Conservation (phyloP, 2,329 filamentous ascomycete species). For the Phoma sp. region DNA sequence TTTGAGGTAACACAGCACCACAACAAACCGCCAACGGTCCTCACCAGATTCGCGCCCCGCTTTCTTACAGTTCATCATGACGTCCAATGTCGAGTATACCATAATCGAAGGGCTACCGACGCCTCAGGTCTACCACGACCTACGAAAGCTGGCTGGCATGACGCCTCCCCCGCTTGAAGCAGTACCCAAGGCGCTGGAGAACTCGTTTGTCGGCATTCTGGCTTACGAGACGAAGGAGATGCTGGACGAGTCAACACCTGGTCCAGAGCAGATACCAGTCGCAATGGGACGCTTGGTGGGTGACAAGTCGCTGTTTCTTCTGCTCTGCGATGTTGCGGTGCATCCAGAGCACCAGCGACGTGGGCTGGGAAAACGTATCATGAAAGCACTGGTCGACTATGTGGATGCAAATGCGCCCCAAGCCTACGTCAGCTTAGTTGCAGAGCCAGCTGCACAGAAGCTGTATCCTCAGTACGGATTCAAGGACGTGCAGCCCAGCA, state of each 20-base stretch:
- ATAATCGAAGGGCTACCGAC: conserved; percentile 36
- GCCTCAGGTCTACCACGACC: conserved; percentile 40
- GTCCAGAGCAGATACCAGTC: conserved; percentile 37
- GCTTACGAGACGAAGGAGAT: conserved; percentile 35
- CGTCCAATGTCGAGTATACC: conserved; percentile 28
- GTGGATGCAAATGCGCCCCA: conserved; percentile 51
- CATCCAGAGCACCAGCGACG: conserved; percentile 57
- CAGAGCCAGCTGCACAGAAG: conserved; percentile 53
- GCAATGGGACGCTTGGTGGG: conserved; percentile 61
- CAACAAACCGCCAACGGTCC: not conserved
- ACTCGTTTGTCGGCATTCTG: conserved; percentile 34
- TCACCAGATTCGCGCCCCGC: not conserved
- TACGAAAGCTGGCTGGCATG: conserved; percentile 37
- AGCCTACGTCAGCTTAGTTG: conserved; percentile 56
- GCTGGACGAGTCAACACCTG: conserved; percentile 29
- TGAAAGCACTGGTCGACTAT: conserved; percentile 52
- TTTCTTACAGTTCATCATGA: conserved; percentile 1
- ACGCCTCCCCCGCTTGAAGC: conserved; percentile 39
- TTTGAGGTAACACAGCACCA: conserved; percentile 6
- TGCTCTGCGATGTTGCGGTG: conserved; percentile 60
- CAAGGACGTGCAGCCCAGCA: conserved; percentile 44
- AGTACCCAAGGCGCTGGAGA: conserved; percentile 34
- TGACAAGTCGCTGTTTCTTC: conserved; percentile 61
- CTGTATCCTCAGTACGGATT: conserved; percentile 59
- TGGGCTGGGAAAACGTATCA: conserved; percentile 55